Conservation (phyloP, 257 asterid genomes). For the Linaria vulgaris region DNA sequence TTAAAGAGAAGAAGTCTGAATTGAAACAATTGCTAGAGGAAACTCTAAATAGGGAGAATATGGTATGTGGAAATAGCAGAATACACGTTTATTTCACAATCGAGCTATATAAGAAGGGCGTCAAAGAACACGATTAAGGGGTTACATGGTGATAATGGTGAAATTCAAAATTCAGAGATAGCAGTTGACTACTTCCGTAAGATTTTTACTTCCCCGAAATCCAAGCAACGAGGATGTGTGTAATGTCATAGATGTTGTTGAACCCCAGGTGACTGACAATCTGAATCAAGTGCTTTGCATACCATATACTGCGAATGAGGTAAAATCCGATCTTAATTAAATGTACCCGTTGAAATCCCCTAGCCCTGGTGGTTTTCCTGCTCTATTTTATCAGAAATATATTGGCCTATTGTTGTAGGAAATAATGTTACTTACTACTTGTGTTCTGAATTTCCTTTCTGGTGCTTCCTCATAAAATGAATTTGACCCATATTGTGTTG, state of each 20-base stretch:
- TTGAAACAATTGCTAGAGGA: no score
- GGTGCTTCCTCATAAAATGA: not conserved
- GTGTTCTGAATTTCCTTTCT: not conserved
- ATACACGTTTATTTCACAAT: no score
- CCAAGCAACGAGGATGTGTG: not conserved
- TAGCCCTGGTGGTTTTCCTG: not conserved
- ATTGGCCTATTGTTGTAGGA: not conserved
- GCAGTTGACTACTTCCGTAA: not conserved
- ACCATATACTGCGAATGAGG: not conserved
- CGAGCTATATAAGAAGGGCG: no score
- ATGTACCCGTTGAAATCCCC: no score
- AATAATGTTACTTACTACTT: no score
- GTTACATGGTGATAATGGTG: no score
- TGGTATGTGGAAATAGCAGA: no score
- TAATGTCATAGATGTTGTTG: not conserved
- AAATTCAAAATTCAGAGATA: no score
- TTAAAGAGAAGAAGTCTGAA: no score
- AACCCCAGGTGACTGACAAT: not conserved
- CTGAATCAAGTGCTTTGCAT: not conserved
- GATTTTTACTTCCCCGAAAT: not conserved
- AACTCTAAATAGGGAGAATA: no score
- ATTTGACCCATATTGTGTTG: not conserved
- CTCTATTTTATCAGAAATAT: not conserved
- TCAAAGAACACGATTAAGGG: no score
- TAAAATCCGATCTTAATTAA: not conserved